Evolutionary conservation across 768 basidiomycete genomes (phyloP).

Genomic region (Wakefieldia striispora): DNA sequence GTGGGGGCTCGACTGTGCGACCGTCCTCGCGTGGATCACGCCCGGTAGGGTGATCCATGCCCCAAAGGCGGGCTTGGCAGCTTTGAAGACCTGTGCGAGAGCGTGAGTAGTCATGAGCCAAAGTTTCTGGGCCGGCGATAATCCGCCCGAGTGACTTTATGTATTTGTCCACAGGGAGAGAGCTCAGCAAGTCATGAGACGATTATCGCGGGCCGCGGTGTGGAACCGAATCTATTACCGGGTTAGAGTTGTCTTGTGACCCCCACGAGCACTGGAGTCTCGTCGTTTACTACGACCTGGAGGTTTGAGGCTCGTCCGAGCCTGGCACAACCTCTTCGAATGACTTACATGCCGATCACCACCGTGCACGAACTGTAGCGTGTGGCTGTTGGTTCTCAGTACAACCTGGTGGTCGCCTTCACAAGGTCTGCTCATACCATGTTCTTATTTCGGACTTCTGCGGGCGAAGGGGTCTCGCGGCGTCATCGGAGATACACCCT

Average conservation of each 20-base stretch:
- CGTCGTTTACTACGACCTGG: no score
- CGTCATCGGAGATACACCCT: not conserved
- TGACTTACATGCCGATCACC: no score
- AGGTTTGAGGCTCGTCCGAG: no score
- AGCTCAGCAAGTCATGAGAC: slow-evolving; percentile 9
- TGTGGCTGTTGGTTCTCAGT: no score
- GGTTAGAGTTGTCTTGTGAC: no score
- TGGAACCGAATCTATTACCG: not conserved
- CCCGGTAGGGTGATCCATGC: slow-evolving; percentile 65
- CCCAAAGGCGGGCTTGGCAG: slow-evolving; percentile 61
- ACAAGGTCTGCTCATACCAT: no score
- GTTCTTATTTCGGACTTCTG: no score
- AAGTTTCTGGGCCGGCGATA: not conserved
- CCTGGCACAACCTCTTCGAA: no score
- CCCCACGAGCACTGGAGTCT: no score
- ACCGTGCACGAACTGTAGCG: not conserved
- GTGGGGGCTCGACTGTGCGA: slow-evolving; percentile 53
- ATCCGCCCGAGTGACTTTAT: slow-evolving; percentile 1
- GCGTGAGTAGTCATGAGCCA: slow-evolving; percentile 50
- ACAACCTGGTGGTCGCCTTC: no score
- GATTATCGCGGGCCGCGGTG: not conserved
- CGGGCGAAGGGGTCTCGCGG: not conserved
- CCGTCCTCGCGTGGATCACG: slow-evolving; percentile 53
- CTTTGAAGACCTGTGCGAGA: slow-evolving; percentile 51
- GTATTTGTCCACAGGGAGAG: slow-evolving; percentile 1